These are phyloP conservation scores for Baorangia bicolor DNA, from an alignment of 768 basidiomycete species.

Conservation along the genomic window DNA sequence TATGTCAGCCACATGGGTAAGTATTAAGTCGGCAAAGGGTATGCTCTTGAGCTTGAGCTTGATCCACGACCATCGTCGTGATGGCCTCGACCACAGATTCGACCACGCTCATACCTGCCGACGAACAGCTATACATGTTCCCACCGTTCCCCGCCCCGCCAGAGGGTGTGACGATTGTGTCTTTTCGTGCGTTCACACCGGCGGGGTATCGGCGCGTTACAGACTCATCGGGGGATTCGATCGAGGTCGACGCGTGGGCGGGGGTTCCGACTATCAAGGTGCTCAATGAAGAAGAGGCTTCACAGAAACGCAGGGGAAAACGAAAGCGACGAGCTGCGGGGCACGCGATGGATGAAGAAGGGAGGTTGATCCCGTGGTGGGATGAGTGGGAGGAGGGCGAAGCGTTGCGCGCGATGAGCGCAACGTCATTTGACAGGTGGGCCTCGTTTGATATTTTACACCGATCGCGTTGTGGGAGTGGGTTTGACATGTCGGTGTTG, in stretches of 20 bases:
- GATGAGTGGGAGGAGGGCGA: conserved; percentile 34
- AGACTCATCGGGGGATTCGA: conserved; percentile 7
- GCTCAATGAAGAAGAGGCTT: conserved; percentile 22
- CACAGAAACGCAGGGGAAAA: conserved; percentile 15
- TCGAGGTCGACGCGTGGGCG: conserved; percentile 28
- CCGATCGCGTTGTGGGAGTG: background rate
- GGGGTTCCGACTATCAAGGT: conserved; percentile 29
- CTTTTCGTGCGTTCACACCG: conserved; percentile 42
- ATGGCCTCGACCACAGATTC: background rate
- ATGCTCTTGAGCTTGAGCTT: background rate
- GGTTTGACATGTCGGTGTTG: background rate
- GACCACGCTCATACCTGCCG: no score
- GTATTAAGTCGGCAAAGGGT: no score
- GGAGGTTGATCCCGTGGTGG: conserved; percentile 32
- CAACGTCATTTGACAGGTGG: conserved; percentile 29
- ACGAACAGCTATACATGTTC: conserved; percentile 24
- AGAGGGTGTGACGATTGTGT: conserved; percentile 39
- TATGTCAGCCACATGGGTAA: no score
- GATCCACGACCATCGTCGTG: background rate
- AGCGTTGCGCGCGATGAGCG: conserved; percentile 18
- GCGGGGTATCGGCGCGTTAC: conserved; percentile 18
- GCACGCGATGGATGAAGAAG: conserved; percentile 16
- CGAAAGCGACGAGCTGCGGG: conserved; percentile 21
- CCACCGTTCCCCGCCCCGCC: conserved; percentile 50
- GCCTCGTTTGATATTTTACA: background rate